These are phyloP conservation scores for Paratrimastix pyriformis DNA, from an alignment of 78 protist species.

Conservation along the genomic window DNA sequence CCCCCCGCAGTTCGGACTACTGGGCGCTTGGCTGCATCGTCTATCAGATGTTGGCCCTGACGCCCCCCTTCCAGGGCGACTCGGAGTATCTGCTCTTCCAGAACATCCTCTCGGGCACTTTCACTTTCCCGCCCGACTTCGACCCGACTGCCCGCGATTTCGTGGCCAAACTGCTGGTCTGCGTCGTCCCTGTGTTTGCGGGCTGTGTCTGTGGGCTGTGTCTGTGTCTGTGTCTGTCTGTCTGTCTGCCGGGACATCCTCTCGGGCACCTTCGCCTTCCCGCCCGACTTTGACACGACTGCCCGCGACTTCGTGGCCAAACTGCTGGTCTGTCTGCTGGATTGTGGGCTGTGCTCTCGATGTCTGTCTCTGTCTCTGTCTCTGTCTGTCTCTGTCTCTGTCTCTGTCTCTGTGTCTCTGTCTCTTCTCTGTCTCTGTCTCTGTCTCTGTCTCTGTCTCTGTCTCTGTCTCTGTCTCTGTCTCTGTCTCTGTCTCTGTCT, in stretches of 20 bases:
- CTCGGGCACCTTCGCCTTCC: neutral
- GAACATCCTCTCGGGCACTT: neutral
- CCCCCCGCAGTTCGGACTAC: neutral
- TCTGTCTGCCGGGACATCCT: neutral
- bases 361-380: neutral
- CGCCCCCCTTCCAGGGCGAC: neutral
- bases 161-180: neutral
- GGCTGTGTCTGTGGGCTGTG: neutral
- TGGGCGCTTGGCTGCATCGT: slow-evolving; percentile 15
- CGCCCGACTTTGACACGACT: neutral
- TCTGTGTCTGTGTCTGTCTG: neutral
- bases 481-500: slow-evolving; percentile 14
- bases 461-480: slow-evolving; percentile 15
- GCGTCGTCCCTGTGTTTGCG: neutral
- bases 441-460: slow-evolving; percentile 19
- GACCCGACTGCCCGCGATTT: neutral
- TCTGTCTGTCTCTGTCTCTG: neutral
- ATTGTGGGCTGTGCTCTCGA: neutral
- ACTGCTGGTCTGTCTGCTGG: neutral
- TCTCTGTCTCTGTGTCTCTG: neutral
- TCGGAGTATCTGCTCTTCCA: slow-evolving; percentile 6
- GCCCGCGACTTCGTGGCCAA: neutral
- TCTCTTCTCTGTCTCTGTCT: slow-evolving; percentile 14
- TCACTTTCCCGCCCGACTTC: neutral
- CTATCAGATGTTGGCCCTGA: neutral